Evolutionary conservation across 2,329 filamentous ascomycete species (phyloP).

Genomic region (Colletotrichum limetticola): DNA sequence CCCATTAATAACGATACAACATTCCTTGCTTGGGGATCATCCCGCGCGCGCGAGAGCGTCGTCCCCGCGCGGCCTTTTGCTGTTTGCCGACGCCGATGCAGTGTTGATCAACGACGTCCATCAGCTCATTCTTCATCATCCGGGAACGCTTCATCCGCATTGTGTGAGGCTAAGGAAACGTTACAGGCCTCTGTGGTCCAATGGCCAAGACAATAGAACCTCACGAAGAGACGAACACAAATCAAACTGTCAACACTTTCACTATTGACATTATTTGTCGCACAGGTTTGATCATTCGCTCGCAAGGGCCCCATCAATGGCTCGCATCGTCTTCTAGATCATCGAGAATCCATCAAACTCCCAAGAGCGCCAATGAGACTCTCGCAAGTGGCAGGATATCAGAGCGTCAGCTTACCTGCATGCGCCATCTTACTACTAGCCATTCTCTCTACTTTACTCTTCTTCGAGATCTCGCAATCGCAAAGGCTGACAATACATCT

Average conservation of each 20-base stretch:
- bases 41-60: background rate
- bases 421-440: background rate
- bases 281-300: background rate
- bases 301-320: background rate
- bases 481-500: background rate
- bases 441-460: background rate
- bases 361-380: background rate
- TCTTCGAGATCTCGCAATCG: background rate
- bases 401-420: background rate
- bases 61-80: background rate
- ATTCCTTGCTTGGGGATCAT: background rate
- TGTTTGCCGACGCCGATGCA: background rate
- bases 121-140: background rate
- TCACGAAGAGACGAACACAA: background rate
- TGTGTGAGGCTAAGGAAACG: background rate
- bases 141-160: background rate
- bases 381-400: background rate
- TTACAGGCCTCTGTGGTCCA: no score
- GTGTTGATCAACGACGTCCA: background rate
- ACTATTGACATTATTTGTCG: no score
- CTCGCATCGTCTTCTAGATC: background rate
- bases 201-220: no score
- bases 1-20: background rate
- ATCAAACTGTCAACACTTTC: background rate
- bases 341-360: background rate